These are phyloP conservation scores for Saccharomycopsis fibuligera DNA, from an alignment of 805 yeast genomes.

Conservation along the genomic window DNA sequence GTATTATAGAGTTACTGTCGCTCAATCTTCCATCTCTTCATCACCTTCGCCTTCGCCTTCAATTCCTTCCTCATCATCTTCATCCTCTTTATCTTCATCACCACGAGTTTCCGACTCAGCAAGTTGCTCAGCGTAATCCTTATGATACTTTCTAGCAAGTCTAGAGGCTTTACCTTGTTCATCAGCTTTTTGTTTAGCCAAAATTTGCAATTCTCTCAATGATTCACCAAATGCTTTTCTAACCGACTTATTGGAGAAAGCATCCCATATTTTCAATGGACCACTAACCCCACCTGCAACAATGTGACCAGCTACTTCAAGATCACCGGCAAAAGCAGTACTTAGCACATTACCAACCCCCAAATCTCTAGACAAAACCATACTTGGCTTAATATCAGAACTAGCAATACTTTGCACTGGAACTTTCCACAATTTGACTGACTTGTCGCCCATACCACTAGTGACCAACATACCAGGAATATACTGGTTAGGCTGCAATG, in stretches of 20 bases:
- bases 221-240: conserved; percentile 61
- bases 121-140: conserved; percentile 25
- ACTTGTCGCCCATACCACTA: conserved; percentile 86
- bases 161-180: conserved; percentile 57
- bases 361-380: conserved; percentile 86
- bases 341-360: conserved; percentile 91
- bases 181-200: conserved; percentile 53
- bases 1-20: too few species aligned
- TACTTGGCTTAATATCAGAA: conserved; percentile 56
- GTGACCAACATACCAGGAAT: conserved; percentile 74
- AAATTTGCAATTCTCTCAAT: conserved; percentile 44
- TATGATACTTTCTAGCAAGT: conserved; percentile 61
- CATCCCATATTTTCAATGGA: conserved; percentile 88
- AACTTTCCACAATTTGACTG: conserved; percentile 82
- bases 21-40: conserved; percentile 7
- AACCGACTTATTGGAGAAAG: conserved; percentile 74
- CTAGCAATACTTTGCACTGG: conserved; percentile 24
- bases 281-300: conserved; percentile 84
- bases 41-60: conserved; percentile 25
- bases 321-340: conserved; percentile 77
- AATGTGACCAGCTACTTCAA: conserved; percentile 77
- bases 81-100: conserved; percentile 58
- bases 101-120: conserved; percentile 54
- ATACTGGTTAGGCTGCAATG: conserved; percentile 61
- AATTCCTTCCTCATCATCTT: conserved; percentile 47